Evolutionary conservation across 164 flowering plant species (phyloP).

Genomic region (Sedum album): DNA sequence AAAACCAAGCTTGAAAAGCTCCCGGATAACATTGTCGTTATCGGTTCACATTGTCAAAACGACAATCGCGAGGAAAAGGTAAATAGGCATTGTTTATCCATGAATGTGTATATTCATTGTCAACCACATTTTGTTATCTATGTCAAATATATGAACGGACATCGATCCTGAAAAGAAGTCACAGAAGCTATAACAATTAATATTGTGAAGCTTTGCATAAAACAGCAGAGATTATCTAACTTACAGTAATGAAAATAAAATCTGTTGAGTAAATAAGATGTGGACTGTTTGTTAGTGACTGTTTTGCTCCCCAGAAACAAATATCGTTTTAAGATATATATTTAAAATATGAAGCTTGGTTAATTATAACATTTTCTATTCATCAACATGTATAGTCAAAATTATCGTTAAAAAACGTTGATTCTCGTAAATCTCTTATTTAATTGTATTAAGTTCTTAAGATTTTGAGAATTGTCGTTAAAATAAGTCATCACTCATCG

Average conservation of each 20-base stretch:
- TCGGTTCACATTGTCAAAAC: constrained; percentile 72
- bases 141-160: no score
- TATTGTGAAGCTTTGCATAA: not conserved
- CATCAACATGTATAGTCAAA: no score
- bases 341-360: no score
- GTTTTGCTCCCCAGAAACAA: not conserved
- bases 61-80: constrained; percentile 89
- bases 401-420: no score
- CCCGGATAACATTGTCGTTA: constrained; percentile 62
- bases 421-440: no score
- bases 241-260: not conserved
- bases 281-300: not conserved
- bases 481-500: no score
- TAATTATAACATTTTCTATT: no score
- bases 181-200: not conserved
- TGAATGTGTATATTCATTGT: not conserved
- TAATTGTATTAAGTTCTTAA: no score
- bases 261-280: not conserved
- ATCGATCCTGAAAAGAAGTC: not conserved
- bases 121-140: not conserved
- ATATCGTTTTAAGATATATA: no score
- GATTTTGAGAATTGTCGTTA: no score
- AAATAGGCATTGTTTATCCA: constrained; percentile 3
- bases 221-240: not conserved
- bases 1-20: constrained; percentile 70